phyloP scores from a whole-genome alignment of 1,284 basidiomycete genomes.

The Rhodotorula glutinis region DNA sequence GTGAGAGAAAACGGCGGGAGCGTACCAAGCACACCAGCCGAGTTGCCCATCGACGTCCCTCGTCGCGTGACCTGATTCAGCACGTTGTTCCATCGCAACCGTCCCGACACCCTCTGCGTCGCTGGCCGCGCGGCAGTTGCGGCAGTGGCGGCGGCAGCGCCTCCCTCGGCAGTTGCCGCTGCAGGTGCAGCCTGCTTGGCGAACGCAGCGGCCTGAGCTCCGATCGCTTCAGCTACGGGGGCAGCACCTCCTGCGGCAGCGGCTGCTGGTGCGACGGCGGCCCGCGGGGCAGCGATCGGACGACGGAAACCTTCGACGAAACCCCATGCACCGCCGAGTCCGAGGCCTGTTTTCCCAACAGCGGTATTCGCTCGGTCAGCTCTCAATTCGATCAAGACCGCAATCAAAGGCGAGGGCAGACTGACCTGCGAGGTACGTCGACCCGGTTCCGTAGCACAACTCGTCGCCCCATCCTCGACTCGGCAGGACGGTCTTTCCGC shows the following conservation, averaged over 20 bases:
- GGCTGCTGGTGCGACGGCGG: constrained; percentile 24
- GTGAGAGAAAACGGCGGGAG: too few species aligned
- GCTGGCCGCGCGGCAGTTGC: constrained; percentile 13
- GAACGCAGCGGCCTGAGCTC: constrained; percentile 37
- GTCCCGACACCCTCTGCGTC: constrained; percentile 41
- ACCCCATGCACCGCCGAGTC: constrained; percentile 91
- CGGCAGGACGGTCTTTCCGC: constrained; percentile 78
- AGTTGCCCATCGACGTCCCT: constrained; percentile 97
- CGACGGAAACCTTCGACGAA: constrained; percentile 84
- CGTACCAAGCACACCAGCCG: constrained; percentile 90
- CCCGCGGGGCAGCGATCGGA: constrained; percentile 40
- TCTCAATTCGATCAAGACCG: too few species aligned
- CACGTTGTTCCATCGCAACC: constrained; percentile 92
- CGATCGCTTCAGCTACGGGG: constrained; percentile 34
- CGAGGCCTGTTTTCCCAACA: constrained; percentile 87
- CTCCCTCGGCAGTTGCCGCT: background rate
- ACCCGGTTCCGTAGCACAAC: constrained; percentile 97
- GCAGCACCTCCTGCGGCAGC: constrained; percentile 25
- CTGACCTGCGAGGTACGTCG: constrained; percentile 95
- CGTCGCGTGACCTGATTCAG: constrained; percentile 94
- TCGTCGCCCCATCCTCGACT: constrained; percentile 98
- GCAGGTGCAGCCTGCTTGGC: constrained; percentile 27
- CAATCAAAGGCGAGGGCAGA: constrained; percentile 46
- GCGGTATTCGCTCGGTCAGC: too few species aligned
- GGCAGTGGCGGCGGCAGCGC: constrained; percentile 10